Evolutionary conservation across 257 asterid genomes (phyloP).

Genomic region (Coffea eugenioides): DNA sequence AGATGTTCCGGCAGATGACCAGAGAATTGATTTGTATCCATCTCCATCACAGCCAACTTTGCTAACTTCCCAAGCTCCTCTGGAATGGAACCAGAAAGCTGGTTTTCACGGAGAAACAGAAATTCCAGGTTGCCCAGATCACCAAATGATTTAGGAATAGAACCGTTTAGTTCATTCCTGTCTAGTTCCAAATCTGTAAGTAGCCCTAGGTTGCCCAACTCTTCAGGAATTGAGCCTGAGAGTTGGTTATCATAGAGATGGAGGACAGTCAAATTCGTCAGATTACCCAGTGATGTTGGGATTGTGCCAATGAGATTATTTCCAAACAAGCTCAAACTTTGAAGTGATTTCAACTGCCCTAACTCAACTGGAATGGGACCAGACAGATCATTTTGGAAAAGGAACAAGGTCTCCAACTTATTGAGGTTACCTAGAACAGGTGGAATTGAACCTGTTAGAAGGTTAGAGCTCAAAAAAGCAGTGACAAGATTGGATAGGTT

Average conservation of each 20-base stretch:
- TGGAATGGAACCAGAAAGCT: constrained; percentile 29
- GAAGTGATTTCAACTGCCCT: not conserved
- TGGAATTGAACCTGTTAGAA: not conserved
- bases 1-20: constrained; percentile 36
- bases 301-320: not conserved
- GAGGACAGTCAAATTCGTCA: too few relatives aligned
- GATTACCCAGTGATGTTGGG: too few relatives aligned
- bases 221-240: too few relatives aligned
- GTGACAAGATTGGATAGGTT: not conserved
- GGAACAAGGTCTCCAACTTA: not conserved
- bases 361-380: constrained; percentile 9
- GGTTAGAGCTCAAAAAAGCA: not conserved
- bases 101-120: constrained; percentile 11
- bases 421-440: not conserved
- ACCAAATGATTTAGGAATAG: too few relatives aligned
- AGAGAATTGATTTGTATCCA: constrained; percentile 23
- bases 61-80: constrained; percentile 12
- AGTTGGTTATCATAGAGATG: too few relatives aligned
- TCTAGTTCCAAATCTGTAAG: too few relatives aligned
- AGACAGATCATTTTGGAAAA: not conserved
- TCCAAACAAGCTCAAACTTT: not conserved
- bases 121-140: too few relatives aligned
- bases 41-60: constrained; percentile 4
- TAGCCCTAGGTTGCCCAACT: too few relatives aligned
- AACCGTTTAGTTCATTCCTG: too few relatives aligned